Percentiles rank a stretch among this genome's conserved stretches.
These are phyloP conservation scores for Aphanoascus verrucosus DNA, from an alignment of 2,329 filamentous ascomycete species.

Conservation along the genomic window DNA sequence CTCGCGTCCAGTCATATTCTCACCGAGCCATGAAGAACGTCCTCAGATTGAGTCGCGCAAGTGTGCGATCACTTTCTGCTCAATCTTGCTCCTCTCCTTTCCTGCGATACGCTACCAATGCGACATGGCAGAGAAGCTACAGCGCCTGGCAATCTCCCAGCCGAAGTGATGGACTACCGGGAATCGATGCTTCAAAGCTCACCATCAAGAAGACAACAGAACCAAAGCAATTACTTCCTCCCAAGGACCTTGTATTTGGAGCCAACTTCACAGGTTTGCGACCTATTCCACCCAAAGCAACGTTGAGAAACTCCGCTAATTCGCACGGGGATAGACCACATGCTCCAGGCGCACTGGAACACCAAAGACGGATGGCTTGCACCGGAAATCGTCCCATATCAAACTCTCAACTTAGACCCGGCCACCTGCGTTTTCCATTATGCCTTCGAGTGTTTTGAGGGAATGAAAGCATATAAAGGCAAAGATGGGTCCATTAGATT, in stretches of 20 bases:
- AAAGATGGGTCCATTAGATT: slow-evolving; percentile 64
- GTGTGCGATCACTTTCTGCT: slow-evolving; percentile 5
- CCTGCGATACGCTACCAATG: slow-evolving; percentile 5
- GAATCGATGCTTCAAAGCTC: slow-evolving; percentile 68
- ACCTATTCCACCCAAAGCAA: background rate
- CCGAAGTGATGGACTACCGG: slow-evolving; percentile 40
- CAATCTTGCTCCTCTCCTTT: background rate
- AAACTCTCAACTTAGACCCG: slow-evolving; percentile 92
- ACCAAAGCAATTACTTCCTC: slow-evolving; percentile 63
- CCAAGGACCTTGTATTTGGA: slow-evolving; percentile 80
- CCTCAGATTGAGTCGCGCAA: slow-evolving; percentile 3
- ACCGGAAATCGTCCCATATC: slow-evolving; percentile 81
- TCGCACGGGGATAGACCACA: slow-evolving; percentile 59
- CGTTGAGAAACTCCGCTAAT: slow-evolving; percentile 16
- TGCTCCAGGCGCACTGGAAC: slow-evolving; percentile 93
- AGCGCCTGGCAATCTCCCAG: slow-evolving; percentile 26
- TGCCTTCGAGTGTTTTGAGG: slow-evolving; percentile 95
- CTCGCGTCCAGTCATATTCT: background rate
- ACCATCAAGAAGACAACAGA: slow-evolving; percentile 60
- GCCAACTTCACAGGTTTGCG: slow-evolving; percentile 71
- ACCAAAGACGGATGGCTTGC: slow-evolving; percentile 70
- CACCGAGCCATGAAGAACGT: slow-evolving; percentile 2
- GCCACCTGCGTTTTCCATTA: slow-evolving; percentile 98
- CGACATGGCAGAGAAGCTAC: slow-evolving; percentile 37
- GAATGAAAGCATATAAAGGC: slow-evolving; percentile 99